Base-by-base conservation (phyloP, 139 green algal genomes). In the Closterium sp. region DNA sequence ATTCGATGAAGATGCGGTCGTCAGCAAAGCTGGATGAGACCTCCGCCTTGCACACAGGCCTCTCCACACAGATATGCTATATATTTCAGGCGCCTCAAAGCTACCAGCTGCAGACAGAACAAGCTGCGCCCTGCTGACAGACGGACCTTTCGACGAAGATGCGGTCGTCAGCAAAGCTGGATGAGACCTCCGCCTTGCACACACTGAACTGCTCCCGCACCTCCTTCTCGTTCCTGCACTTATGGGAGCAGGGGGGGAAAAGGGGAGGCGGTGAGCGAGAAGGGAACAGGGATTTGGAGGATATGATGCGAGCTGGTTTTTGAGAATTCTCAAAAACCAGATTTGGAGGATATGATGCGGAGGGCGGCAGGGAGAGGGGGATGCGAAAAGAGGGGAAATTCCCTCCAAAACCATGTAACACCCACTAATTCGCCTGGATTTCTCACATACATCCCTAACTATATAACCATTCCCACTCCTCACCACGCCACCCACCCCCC, bases 1-100 rank as follows among this genome's bases (percentile, higher is more conserved):
- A 89, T 95, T 99, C 98, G 1, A 99, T 94, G 91, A 99, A 99
- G 97, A 99, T 99, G 91, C 96, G 95, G 24, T 97, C 97, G 91
- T 99, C 97, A 70, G 97, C 98, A 95, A 99, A 99, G 10, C 97
- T 97, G 11, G 95, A 95, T 62, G 92, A 32, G 0, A 97, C 97
- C 94, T 98, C 97, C 87, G 89, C 42, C 38, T n/a, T 89, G 70
- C 91, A 91, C 86, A 93, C 24, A 50, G 7, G 13, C 38, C 38
- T 50, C 38, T 50, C 38, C 38, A 13, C 38, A 11, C 7, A 50
- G 38, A 50, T 7, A 9, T 50, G n/a, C n/a, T n/a, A n/a, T n/a
- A n/a, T n/a, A n/a, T n/a, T n/a, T n/a, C n/a, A n/a, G n/a, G n/a
- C n/a, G n/a, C n/a, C n/a, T n/a, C n/a, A n/a, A 79, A 24, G 19